Conservation (phyloP, 371 early-diverging fungal genomes). For the Lichtheimia hyalospora region DNA sequence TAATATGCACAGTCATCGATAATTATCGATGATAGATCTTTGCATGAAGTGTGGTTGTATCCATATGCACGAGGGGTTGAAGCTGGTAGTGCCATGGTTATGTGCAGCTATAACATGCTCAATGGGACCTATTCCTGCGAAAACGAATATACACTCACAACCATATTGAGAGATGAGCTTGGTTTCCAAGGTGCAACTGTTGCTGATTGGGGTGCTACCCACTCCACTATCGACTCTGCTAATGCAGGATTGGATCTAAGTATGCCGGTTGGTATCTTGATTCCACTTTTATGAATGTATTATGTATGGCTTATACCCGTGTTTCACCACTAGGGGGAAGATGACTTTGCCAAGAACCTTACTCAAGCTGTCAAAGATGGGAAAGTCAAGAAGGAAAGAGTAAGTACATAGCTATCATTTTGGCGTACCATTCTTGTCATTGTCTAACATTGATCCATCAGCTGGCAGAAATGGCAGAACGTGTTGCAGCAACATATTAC, state of each 20-base stretch:
- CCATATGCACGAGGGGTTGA: slow-evolving; percentile 55
- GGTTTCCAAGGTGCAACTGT: slow-evolving; percentile 48
- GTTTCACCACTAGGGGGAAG: not conserved
- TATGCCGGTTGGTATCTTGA: slow-evolving; percentile 51
- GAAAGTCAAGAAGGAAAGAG: slow-evolving; percentile 22
- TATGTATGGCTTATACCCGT: not conserved
- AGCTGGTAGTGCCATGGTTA: slow-evolving; percentile 55
- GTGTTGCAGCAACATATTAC: slow-evolving; percentile 57
- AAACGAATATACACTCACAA: slow-evolving; percentile 41
- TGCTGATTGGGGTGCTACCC: slow-evolving; percentile 39
- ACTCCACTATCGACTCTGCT: slow-evolving; percentile 29
- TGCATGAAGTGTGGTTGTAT: slow-evolving; percentile 59
- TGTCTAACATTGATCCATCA: not conserved
- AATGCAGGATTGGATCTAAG: slow-evolving; percentile 59
- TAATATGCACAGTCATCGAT: slow-evolving; percentile 45
- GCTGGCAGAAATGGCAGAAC: slow-evolving; percentile 54
- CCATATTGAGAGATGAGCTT: slow-evolving; percentile 49
- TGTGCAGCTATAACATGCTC: slow-evolving; percentile 59
- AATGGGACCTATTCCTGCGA: slow-evolving; percentile 55
- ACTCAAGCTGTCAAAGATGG: slow-evolving; percentile 23
- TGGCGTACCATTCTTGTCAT: not conserved
- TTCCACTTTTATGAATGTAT: not conserved
- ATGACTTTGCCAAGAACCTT: slow-evolving; percentile 21
- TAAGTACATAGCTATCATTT: slow-evolving; percentile 8
- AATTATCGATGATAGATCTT: slow-evolving; percentile 44